Base-by-base conservation (phyloP, 495 filamentous ascomycete genomes). In the Lineolata rhizophorae region DNA sequence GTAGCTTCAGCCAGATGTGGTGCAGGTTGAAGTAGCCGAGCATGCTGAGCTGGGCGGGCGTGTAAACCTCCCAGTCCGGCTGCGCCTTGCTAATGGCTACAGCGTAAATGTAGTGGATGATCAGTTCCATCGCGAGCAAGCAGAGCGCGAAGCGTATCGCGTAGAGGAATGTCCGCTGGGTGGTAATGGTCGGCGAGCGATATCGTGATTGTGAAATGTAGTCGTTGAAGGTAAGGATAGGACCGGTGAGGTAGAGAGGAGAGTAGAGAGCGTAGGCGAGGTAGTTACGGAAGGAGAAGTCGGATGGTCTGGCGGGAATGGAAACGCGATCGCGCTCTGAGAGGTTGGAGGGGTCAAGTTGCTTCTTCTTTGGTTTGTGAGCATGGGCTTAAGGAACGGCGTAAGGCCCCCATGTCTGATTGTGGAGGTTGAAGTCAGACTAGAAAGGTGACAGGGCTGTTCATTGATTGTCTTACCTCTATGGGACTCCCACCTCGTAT, bases 181-280 rank as follows among this genome's bases (percentile, higher is more conserved):
- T 43, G 16, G 65, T 72, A 39, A 90, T 68, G 22, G 61, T 78
- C 13, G 70, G 61, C 1, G 79, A 51, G 6, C 65, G 64, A 49
- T 85, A 76, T 39, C 79, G 59, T 42, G 62, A 58, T 49, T 99
- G 87, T 11, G 83, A 80, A 32, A 93, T 76, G 57, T 90, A 94
- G 56, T 95, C 87, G 53, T 99, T 99, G 60, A 95, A 99, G 17
- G 83, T 94, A 34, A 95, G 42, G 43, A 99, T 91, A 4, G 87
- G 87, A 1, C 87, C 87, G 0, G 84, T 65, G 18, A 99, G 62
- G 48, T 93, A 99, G 1, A 99, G 63, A 0, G 87, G 90, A 0
- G 83, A 76, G 51, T 99, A 99, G 34, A 93, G 64, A 25, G 69
- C 52, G 50, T 94, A 95, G 18, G 76, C 79, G 29, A 93, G 36